Percentiles rank a stretch among this genome's conserved stretches.
These are phyloP conservation scores for Lentinula aciculospora DNA, from an alignment of 768 basidiomycete species.

Conservation along the genomic window DNA sequence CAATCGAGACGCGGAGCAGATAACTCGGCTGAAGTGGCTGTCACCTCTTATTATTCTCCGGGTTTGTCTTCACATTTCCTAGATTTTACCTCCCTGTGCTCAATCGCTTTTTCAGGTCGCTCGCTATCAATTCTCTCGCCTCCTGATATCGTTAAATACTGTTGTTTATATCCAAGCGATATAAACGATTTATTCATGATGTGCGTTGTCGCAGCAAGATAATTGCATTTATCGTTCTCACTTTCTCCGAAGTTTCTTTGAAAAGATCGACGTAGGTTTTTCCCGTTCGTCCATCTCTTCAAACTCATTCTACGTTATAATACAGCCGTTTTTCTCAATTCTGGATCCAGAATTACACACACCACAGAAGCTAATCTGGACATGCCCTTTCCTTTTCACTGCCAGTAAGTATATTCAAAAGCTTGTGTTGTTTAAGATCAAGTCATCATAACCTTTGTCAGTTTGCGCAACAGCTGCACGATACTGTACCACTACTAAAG, in stretches of 20 bases:
- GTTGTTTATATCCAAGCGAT: constrained; percentile 44
- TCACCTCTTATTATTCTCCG: constrained; percentile 25
- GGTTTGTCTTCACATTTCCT: constrained; percentile 19
- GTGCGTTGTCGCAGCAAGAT: constrained; percentile 24
- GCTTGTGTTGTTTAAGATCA: background rate
- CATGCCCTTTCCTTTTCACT: constrained; percentile 55
- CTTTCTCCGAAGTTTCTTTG: constrained; percentile 36
- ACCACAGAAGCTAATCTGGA: constrained; percentile 45
- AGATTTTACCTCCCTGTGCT: constrained; percentile 4
- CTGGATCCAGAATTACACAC: constrained; percentile 54
- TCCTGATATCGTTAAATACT: constrained; percentile 43
- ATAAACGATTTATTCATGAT: constrained; percentile 46
- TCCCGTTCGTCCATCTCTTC: background rate
- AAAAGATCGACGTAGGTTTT: constrained; percentile 42
- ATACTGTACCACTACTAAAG: constrained; percentile 51
- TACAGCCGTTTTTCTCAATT: constrained; percentile 51
- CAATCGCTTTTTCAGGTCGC: constrained; percentile 1
- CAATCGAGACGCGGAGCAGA: background rate
- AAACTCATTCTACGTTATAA: constrained; percentile 10
- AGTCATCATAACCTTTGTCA: constrained; percentile 17
- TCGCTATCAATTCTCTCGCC: constrained; percentile 15
- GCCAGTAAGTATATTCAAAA: constrained; percentile 38
- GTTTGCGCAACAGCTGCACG: constrained; percentile 70
- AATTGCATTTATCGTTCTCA: background rate
- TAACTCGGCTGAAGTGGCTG: constrained; percentile 30